Base-by-base conservation (phyloP, 2,329 filamentous ascomycete species). In the Colletotrichum simmondsii region DNA sequence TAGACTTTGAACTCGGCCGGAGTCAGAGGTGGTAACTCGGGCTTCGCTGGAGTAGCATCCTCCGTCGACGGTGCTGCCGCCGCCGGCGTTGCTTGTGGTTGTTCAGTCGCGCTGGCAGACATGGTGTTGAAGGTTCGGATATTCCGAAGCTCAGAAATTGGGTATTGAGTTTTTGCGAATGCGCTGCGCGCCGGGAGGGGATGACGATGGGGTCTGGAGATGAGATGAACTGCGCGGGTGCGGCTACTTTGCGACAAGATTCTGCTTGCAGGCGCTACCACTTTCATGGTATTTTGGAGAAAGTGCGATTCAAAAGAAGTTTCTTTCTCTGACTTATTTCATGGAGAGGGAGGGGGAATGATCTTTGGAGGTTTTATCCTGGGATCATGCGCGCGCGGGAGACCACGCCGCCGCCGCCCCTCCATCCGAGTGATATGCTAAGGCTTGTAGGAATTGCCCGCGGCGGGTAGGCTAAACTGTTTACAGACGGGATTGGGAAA, bases 1-100 rank as follows among this genome's bases (percentile, higher is more conserved):
- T 93, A 95, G 52, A 86, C 83, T 62, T 86, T 86, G 78, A 94
- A 95, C 69, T 96, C 92, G 68, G 87, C 84, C 1, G 90, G 82
- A 0, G 90, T 91, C 35, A 96, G 85, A 28, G 92, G 90, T 0
- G 92, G 91, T 1, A 93, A 81, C 28, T 71, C 68, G 2, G 68
- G 57, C 49, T 67, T 19, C 1, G 57, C 54, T 35, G 59, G 26
- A 3, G 42, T 37, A n/a, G 42, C 0, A 22, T 70, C 37, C 16
- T 65, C 54, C 2, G 54, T 16, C 2, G 30, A n/a, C 8, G 59
- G 0, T 7, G 66, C 16, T 3, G 24, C 12, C 24, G 65, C 49
- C 37, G 37, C 2, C 37, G 37, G 37, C 37, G 37, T 42, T 7
- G 37, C 5, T 16, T 69, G 56, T 24, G 64, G 59, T 30, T 69